These are phyloP conservation scores for Pestalotiopsis fici DNA, from an alignment of 2,329 filamentous ascomycete species.

Conservation along the genomic window DNA sequence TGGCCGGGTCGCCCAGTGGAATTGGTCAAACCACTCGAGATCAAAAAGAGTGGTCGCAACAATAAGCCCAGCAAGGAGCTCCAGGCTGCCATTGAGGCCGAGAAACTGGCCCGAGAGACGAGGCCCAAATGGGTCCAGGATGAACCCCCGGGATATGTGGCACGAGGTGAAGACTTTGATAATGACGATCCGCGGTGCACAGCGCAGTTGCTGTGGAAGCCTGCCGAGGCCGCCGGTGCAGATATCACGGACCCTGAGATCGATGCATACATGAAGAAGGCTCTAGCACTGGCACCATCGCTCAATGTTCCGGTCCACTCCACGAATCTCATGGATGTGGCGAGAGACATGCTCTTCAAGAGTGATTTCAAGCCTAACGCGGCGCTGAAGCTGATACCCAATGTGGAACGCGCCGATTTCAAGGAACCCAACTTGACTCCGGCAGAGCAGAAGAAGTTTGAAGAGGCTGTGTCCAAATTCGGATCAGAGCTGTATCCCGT, in stretches of 20 bases:
- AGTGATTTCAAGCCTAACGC: conserved; percentile 71
- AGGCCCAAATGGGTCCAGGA: conserved; percentile 94
- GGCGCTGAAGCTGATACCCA: conserved; percentile 70
- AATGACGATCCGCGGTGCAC: conserved; percentile 75
- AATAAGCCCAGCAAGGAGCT: conserved; percentile 79
- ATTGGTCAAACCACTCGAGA: conserved; percentile 84
- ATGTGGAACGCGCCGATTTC: conserved; percentile 69
- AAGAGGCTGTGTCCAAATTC: conserved; percentile 86
- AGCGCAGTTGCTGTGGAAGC: conserved; percentile 75
- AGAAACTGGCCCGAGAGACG: conserved; percentile 76
- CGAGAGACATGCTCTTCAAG: conserved; percentile 71
- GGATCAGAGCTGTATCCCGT: conserved; percentile 87
- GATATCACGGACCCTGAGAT: conserved; percentile 58
- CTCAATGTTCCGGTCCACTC: conserved; percentile 69
- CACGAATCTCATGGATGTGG: conserved; percentile 87
- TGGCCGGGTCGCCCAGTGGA: conserved; percentile 90
- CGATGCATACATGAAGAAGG: conserved; percentile 74
- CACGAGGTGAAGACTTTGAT: conserved; percentile 76
- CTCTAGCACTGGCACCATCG: conserved; percentile 60
- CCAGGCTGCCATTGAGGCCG: conserved; percentile 76
- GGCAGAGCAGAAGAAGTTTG: conserved; percentile 84
- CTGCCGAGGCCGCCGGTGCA: conserved; percentile 58
- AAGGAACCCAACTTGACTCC: conserved; percentile 82
- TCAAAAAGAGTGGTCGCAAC: conserved; percentile 83
- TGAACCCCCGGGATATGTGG: conserved; percentile 82